Base-by-base conservation (phyloP, 805 yeast genomes). In the Metschnikowia orientalis region DNA sequence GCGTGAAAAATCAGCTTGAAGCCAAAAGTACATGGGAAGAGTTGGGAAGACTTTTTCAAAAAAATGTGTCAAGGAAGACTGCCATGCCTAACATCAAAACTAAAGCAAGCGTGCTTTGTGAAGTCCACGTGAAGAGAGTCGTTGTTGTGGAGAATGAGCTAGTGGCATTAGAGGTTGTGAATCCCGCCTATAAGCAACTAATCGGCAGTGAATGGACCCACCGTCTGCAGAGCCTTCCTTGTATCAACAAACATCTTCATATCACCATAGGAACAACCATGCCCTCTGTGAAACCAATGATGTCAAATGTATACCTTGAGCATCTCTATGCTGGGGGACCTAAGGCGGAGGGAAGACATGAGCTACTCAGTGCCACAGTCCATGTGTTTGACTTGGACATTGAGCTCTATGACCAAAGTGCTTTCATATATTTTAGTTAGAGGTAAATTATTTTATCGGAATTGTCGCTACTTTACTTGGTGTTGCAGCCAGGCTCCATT, bases 211-310 rank as follows among this genome's bases (percentile, higher is more conserved):
- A 18, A 15, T 22, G 23, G 28, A 14, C 24, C 10, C 13, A 28
- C 8, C 18, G 32, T 16, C n/a, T 8, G 12, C 32, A 32, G 57
- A 5, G 27, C 4, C 54, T 68, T 6, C 64, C 67, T 0, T 74
- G 77, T 37, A 53, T 58, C 32, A 53, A 56, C 35, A 26, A 38
- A 11, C 28, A 35, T 30, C 32, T 38, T 66, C 97, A 89, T 52
- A 72, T 88, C 26, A 89, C 97, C 0, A 50, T 86, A 9, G 95
- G 89, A 0, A 73, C 85, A 0, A 19, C 29, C 13, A 32, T 32
- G 10, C 18, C 22, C 10, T 20, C 37, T 11, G 37, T 45, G 13
- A 22, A 37, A 7, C 48, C 48, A 2, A 28, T 23, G 18, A 40
- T 37, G 41, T 34, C 46, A 12, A 45, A 45, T 19, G 19, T 31